A percentile compares a stretch with the other conserved stretches of the same genome.
Evolutionary conservation across 2,329 filamentous ascomycete genomes (phyloP).

Genomic region (Biscogniauxia mediterranea): DNA sequence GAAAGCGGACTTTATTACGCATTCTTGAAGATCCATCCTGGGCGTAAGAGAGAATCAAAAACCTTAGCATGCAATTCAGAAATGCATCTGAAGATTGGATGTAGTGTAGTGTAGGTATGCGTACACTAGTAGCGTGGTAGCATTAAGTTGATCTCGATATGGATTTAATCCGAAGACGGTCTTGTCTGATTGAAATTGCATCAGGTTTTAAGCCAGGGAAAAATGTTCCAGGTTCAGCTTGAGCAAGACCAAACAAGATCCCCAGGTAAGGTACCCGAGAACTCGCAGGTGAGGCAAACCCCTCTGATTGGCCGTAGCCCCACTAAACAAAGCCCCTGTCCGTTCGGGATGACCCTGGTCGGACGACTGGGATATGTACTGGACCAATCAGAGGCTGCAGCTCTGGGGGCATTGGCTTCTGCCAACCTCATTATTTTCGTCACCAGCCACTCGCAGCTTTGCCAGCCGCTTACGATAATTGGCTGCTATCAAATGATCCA

Average conservation of each 20-base stretch:
- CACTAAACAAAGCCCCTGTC: conserved; percentile 31
- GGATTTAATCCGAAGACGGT: not conserved
- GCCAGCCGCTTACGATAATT: conserved; percentile 12
- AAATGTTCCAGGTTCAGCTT: not conserved
- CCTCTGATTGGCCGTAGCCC: conserved; percentile 22
- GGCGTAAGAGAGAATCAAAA: too few species aligned
- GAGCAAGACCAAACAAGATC: not conserved
- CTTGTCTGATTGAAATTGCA: not conserved
- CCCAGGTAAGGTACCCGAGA: not conserved
- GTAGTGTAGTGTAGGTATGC: too few species aligned
- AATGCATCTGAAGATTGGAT: too few species aligned
- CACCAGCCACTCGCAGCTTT: conserved; percentile 22
- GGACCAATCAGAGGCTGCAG: conserved; percentile 13
- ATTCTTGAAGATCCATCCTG: too few species aligned
- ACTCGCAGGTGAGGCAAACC: not conserved
- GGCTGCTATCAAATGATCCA: conserved; percentile 7
- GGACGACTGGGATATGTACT: not conserved
- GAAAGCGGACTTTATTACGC: not conserved
- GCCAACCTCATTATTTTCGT: conserved; percentile 26
- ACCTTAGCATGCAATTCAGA: too few species aligned
- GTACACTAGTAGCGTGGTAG: not conserved
- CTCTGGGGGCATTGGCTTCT: not conserved
- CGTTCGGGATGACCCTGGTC: conserved; percentile 2
- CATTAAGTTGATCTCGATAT: not conserved
- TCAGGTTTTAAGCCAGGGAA: not conserved